Evolutionary conservation across 768 basidiomycete genomes (phyloP), one percentile per base, ranked within the genome.

Genomic region (Lactarius sanguifluus): DNA sequence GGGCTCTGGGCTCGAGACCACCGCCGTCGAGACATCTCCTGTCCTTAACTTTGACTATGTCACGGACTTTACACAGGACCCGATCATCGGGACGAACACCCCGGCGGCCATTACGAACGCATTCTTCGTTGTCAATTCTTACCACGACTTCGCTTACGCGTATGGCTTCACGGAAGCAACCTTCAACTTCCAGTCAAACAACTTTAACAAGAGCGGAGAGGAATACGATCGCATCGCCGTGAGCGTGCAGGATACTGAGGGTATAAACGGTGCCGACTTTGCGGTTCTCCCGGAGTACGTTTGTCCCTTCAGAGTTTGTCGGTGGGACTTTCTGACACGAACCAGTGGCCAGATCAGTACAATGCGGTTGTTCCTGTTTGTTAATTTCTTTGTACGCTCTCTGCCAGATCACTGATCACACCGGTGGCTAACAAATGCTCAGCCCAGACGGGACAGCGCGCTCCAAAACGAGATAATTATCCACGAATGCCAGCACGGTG

Each of bases 111-210:
- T 81, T 38, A 82, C 82, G 2, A 83, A 84, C 66, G 80, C 79
- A 2, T 89, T 87, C 75, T 89, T 86, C 74, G 76, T 86, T 38
- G 79, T 80, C 71, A 90, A 89, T 47, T 0, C 1, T 4, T 47
- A 1, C 47, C 47, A 47, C 47, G 47, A 47, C 12, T 23, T 47
- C 12, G 64, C 72, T 23, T 81, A 84, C 73, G 72, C 78, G 54
- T 86, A 86, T 67, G 86, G 87, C 3, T 88, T 88, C 74, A 86
- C 84, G 47, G 85, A 86, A 75, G 67, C 69, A 4, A 76, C 80
- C 10, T 86, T 83, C 72, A 88, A 87, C 74, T 87, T 87, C 79
- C 86, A 87, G 74, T 77, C 76, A 43, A 77, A 80, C 71, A 87
- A 87, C 76, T 80, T 82, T 13, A 13, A 23, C n/a, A 47, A 23